Evolutionary conservation across 805 yeast species (phyloP), one percentile per base, ranked within the genome.

Genomic region (Trichomonascus vanleenenianus): DNA sequence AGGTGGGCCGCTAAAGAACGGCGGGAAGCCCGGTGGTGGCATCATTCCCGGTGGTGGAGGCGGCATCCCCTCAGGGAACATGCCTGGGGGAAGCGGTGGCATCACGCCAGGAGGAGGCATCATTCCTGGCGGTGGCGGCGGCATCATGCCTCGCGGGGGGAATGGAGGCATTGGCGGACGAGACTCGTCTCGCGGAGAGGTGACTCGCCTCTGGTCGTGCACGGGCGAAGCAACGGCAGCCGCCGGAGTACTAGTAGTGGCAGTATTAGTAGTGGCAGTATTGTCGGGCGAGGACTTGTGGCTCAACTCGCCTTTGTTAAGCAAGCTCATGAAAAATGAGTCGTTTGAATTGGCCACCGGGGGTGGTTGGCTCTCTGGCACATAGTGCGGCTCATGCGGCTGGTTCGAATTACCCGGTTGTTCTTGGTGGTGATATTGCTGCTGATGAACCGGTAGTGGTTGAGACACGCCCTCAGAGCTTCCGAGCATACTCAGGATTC

Each of bases 401-500:
- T 19, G 49, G 32, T 3, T 44, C 40, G 10, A 16, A 6, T 20
- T 45, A 33, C 3, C 46, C 22, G 12, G 40, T 38, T 12, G 39
- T 35, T 41, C 48, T 25, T 15, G 35, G 12, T 33, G 35, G 14
- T 20, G 16, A 11, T 18, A 43, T 15, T 33, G 46, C 33, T 45
- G 51, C n/a, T 30, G 19, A 16, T 39, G 47, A 3, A 18, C 34
- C 15, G 16, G 39, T 33, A 15, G 43, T 6, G 33, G 20, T 16
- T 40, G 43, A 30, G 38, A 15, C 40, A 20, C 16, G 31, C n/a
- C 30, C 10, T 30, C 27, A 18, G 40, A 30, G 25, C 30, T 22
- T 10, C 39, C 45, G 31, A 61, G 54, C 53, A 57, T 55, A 3
- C 53, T 53, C 59, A 61, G 54, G 22, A 61, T 58, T 9, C 64